These are phyloP conservation scores for Bruguiera sexangula DNA, from an alignment of 345 rosid genomes.

Conservation along the genomic window DNA sequence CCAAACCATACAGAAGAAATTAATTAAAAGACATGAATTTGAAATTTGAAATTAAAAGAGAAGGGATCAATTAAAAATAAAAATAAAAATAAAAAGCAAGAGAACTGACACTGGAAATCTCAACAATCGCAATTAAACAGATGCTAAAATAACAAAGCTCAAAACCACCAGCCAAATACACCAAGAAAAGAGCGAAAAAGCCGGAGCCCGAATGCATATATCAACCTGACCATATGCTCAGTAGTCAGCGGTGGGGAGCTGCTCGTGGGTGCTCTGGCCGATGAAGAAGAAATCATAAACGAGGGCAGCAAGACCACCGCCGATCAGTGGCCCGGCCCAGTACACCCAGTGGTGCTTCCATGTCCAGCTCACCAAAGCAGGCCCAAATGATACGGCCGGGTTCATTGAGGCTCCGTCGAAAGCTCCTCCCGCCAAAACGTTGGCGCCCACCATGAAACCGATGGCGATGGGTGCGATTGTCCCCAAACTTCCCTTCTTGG, in stretches of 20 bases:
- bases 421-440: slow-evolving; percentile 10
- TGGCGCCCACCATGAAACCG: slow-evolving; percentile 10
- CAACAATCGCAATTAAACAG: no score
- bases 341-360: slow-evolving; percentile 15
- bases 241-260: background rate
- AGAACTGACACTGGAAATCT: no score
- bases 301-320: background rate
- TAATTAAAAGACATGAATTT: no score
- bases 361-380: slow-evolving; percentile 8
- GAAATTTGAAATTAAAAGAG: no score
- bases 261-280: background rate
- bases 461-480: slow-evolving; percentile 1
- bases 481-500: slow-evolving; percentile 2
- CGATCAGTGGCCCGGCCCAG: slow-evolving; percentile 2
- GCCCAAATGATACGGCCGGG: slow-evolving; percentile 8
- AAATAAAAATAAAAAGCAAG: no score
- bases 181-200: no score
- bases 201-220: no score
- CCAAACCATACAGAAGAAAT: no score
- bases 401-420: slow-evolving; percentile 13
- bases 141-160: no score
- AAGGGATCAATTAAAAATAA: no score
- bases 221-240: background rate
- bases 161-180: no score
- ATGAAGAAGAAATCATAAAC: slow-evolving; percentile 4